Conservation (phyloP, 805 yeast genomes). For the Starmerella potacharoeniae region DNA sequence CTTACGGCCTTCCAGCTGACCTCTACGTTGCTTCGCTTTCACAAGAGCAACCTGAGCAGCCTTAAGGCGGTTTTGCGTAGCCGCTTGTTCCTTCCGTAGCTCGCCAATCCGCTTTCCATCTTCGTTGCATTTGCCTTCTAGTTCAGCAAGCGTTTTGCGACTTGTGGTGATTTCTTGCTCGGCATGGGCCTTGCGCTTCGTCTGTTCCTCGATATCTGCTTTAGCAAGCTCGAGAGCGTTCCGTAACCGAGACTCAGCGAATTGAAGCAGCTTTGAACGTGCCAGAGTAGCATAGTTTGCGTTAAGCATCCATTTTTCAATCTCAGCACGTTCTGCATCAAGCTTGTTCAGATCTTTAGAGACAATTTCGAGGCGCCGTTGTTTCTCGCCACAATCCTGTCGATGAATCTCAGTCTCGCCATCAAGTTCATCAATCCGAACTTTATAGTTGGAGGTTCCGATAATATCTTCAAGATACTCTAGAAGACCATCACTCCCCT, state of each 20-base stretch:
- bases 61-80: slow-evolving; percentile 25
- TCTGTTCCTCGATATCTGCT: slow-evolving; percentile 25
- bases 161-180: slow-evolving; percentile 18
- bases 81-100: slow-evolving; percentile 26
- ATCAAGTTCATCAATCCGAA: slow-evolving; percentile 54
- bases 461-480: slow-evolving; percentile 95
- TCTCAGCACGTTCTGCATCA: slow-evolving; percentile 55
- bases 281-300: slow-evolving; percentile 51
- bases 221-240: background rate
- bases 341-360: slow-evolving; percentile 57
- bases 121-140: background rate
- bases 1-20: slow-evolving; percentile 45
- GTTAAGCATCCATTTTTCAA: slow-evolving; percentile 49
- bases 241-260: slow-evolving; percentile 1
- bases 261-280: slow-evolving; percentile 47
- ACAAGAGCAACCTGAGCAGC: slow-evolving; percentile 48
- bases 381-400: slow-evolving; percentile 70
- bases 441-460: slow-evolving; percentile 81
- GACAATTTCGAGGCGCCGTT: slow-evolving; percentile 65
- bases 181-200: slow-evolving; percentile 30
- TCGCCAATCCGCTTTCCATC: slow-evolving; percentile 1
- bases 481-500: slow-evolving; percentile 81
- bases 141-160: slow-evolving; percentile 14
- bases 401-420: slow-evolving; percentile 59
- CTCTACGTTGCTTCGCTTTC: slow-evolving; percentile 63